phyloP scores from a whole-genome alignment of 371 early-diverging fungal genomes.

The Syncephalastrum sp. region DNA sequence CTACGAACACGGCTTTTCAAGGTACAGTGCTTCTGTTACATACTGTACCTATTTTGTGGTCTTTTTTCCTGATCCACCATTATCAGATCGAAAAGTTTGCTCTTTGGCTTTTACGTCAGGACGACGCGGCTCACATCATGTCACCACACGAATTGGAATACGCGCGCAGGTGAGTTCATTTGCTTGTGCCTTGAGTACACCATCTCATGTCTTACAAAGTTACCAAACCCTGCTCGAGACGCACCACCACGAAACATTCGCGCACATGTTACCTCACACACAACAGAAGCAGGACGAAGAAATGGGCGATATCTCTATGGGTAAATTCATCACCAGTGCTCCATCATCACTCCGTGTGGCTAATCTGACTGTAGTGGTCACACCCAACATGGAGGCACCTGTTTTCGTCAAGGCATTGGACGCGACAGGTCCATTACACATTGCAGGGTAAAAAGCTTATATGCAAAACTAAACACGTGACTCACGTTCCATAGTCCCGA shows the following conservation, averaged over 20 bases:
- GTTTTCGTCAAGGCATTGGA: conserved; percentile 68
- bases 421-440: conserved; percentile 59
- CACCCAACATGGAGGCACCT: conserved; percentile 68
- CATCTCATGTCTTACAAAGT: conserved; percentile 6
- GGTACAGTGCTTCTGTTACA: conserved; percentile 21
- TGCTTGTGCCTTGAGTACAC: background rate
- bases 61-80: background rate
- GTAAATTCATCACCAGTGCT: conserved; percentile 10
- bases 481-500: background rate
- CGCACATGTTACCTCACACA: conserved; percentile 49
- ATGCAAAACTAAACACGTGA: background rate
- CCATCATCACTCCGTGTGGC: background rate
- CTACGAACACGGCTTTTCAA: conserved; percentile 68
- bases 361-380: conserved; percentile 44
- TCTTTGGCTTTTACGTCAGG: conserved; percentile 36
- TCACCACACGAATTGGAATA: conserved; percentile 50
- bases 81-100: conserved; percentile 55
- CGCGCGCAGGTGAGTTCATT: conserved; percentile 42
- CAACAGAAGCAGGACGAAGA: conserved; percentile 61
- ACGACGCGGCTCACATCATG: conserved; percentile 29
- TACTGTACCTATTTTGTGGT: no score
- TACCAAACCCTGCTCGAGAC: conserved; percentile 41
- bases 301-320: conserved; percentile 30
- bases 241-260: conserved; percentile 53
- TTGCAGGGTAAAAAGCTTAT: conserved; percentile 14